These are phyloP conservation scores for Amanita phalloides DNA, from an alignment of 768 basidiomycete genomes.

Conservation along the genomic window DNA sequence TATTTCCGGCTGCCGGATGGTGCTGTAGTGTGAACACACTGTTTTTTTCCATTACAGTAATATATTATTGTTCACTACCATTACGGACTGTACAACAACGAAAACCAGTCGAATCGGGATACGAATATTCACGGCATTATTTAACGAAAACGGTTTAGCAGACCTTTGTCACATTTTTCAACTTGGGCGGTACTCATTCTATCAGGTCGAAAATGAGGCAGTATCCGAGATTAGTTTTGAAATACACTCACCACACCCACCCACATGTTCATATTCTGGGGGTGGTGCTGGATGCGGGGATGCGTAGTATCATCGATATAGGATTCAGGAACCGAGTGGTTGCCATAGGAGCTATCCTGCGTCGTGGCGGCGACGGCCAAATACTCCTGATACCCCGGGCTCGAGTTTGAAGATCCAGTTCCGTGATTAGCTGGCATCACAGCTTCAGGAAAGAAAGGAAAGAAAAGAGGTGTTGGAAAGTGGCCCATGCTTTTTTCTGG, in stretches of 20 bases:
- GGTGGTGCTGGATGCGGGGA: not conserved
- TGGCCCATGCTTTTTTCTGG: slow-evolving; percentile 45
- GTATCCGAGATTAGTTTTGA: not conserved
- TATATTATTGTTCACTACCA: not conserved
- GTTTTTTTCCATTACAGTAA: not conserved
- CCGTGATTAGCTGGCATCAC: slow-evolving; percentile 10
- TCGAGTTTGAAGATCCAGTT: slow-evolving; percentile 9
- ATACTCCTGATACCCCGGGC: slow-evolving; percentile 33
- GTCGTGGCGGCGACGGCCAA: slow-evolving; percentile 50
- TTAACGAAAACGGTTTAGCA: not conserved
- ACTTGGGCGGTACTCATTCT: not conserved
- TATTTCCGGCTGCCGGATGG: slow-evolving; percentile 30
- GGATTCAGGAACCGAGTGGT: slow-evolving; percentile 42
- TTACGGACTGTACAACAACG: not conserved
- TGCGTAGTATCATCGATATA: slow-evolving; percentile 4
- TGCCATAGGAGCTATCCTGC: slow-evolving; percentile 43
- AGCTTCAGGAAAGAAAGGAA: slow-evolving; percentile 47
- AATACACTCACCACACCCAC: slow-evolving; percentile 28
- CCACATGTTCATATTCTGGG: slow-evolving; percentile 18
- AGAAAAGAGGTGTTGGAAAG: slow-evolving; percentile 61
- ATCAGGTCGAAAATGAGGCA: not conserved
- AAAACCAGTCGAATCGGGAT: not conserved
- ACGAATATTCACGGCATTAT: not conserved
- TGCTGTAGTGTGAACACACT: slow-evolving; percentile 15
- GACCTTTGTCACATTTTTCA: not conserved